Evolutionary conservation across 2,329 filamentous ascomycete genomes (phyloP).

Genomic region (Colletotrichum sp.): DNA sequence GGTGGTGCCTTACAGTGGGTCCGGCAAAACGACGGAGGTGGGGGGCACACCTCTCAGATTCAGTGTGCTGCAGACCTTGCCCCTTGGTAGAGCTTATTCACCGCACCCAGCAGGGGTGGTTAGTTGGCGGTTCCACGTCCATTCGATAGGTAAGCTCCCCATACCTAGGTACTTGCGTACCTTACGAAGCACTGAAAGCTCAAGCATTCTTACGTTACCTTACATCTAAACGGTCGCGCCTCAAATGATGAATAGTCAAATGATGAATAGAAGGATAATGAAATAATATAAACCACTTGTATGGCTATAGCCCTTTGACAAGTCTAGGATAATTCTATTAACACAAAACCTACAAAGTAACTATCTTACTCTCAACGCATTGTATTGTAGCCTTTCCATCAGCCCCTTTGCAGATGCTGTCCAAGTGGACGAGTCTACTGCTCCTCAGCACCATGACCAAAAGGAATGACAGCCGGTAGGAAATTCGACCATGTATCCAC

Average conservation of each 20-base stretch:
- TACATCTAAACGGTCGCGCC: neutral
- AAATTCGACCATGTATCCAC: neutral
- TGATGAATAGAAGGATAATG: neutral
- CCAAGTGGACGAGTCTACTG: neutral
- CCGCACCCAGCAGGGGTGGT: neutral
- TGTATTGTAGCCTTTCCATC: neutral
- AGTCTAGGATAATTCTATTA: neutral
- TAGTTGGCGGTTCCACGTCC: neutral
- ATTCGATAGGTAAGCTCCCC: neutral
- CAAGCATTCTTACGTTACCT: neutral
- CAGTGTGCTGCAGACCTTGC: neutral
- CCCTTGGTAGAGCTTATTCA: slow-evolving; percentile 17
- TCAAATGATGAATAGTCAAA: neutral
- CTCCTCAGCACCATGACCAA: neutral
- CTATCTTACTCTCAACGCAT: neutral
- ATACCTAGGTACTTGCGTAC: neutral
- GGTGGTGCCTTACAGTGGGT: slow-evolving; percentile 22
- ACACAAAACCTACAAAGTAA: neutral
- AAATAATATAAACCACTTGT: neutral
- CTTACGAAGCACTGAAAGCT: neutral
- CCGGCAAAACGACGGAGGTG: slow-evolving; percentile 21
- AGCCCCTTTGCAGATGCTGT: neutral
- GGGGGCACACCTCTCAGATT: neutral
- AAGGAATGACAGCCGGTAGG: neutral
- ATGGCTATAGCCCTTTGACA: neutral